A percentile compares a stretch with the other conserved stretches of the same genome.
Conservation (phyloP, 345 rosid genomes). For the Arabidopsis suecica region DNA sequence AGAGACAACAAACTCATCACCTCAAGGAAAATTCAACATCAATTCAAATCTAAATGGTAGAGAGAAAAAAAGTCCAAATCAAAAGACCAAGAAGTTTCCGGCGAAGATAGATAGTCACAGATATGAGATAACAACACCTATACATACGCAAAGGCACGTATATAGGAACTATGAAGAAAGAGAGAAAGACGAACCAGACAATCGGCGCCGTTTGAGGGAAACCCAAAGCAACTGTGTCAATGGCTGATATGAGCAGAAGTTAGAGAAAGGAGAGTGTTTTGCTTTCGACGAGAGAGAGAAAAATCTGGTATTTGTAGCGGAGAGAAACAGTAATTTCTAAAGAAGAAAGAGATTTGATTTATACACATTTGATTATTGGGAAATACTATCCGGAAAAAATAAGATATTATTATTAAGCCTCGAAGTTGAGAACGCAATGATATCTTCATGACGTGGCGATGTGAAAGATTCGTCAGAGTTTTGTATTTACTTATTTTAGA, state of each 20-base stretch:
- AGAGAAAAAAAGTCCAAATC: not conserved
- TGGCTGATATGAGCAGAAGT: slow-evolving; percentile 22
- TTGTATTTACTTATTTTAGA: not conserved
- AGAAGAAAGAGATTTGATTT: slow-evolving; percentile 14
- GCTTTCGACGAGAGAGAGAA: not conserved
- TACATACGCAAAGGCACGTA: slow-evolving; percentile 6
- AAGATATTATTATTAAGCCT: slow-evolving; percentile 2
- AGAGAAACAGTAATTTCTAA: not conserved
- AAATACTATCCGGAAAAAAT: not conserved
- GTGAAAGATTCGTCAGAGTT: slow-evolving; percentile 21
- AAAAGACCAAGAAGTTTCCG: slow-evolving; percentile 11
- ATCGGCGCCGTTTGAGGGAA: slow-evolving; percentile 17
- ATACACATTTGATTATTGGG: not conserved
- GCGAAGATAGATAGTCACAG: not conserved
- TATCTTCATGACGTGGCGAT: slow-evolving; percentile 41
- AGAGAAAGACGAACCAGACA: slow-evolving; percentile 35
- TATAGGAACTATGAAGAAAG: slow-evolving; percentile 8
- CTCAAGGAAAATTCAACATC: not conserved
- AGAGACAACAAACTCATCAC: slow-evolving; percentile 9
- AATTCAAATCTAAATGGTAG: not conserved
- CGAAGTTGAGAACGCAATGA: slow-evolving; percentile 33
- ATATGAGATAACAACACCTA: not conserved
- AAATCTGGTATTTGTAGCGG: slow-evolving; percentile 33
- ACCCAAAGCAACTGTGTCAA: not conserved
- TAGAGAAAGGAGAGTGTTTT: not conserved